Conservation (phyloP, 257 asterid species). For the Misopates orontium region DNA sequence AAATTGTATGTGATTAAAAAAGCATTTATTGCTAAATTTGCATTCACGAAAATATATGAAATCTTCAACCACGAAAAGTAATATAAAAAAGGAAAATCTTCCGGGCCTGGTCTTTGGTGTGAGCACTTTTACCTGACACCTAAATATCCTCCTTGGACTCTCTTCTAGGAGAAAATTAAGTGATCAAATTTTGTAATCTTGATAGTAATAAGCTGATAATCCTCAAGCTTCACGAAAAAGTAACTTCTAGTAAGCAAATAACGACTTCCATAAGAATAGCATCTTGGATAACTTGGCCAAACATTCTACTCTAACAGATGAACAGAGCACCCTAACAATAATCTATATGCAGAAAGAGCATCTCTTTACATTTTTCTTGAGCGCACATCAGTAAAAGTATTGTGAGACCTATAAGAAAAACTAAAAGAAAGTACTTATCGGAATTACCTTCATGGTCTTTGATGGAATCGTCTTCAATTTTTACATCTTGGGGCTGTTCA, state of each 20-base stretch:
- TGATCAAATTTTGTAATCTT: too few relatives aligned
- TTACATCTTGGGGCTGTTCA: constrained; percentile 30
- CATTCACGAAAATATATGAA: background rate
- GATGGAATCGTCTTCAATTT: constrained; percentile 45
- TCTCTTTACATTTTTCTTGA: constrained; percentile 10
- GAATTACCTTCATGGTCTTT: background rate
- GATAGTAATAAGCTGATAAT: background rate
- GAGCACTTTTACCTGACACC: background rate
- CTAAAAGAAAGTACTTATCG: background rate
- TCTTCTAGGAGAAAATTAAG: background rate
- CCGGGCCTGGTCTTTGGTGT: background rate
- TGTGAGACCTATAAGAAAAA: background rate
- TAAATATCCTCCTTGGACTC: background rate
- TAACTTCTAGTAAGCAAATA: background rate
- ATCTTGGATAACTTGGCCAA: background rate
- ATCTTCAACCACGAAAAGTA: background rate
- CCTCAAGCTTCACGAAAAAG: too few relatives aligned
- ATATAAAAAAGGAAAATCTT: background rate
- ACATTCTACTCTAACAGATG: background rate
- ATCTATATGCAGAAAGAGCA: background rate
- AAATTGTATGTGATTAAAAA: too few relatives aligned
- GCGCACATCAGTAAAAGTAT: background rate
- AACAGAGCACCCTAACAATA: background rate
- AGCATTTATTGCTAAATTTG: background rate
- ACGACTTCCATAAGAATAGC: background rate